A percentile compares a stretch with the other conserved stretches of the same genome.
These are phyloP conservation scores for Globisporangium yorkense DNA, from an alignment of 352 stramenopile genomes.

Conservation along the genomic window DNA sequence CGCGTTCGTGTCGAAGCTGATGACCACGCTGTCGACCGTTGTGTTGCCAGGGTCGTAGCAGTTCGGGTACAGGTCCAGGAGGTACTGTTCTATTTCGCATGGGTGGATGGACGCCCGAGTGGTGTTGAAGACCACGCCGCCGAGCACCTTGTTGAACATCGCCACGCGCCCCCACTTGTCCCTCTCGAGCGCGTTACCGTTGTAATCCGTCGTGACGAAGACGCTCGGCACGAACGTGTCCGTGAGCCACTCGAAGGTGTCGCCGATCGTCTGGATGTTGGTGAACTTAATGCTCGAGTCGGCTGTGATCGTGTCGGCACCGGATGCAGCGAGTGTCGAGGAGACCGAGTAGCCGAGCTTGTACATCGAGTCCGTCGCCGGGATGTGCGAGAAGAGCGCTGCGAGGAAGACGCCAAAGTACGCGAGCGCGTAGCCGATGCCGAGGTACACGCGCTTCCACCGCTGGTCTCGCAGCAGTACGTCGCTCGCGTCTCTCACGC, in stretches of 20 bases:
- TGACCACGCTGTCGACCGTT: slow-evolving; percentile 18
- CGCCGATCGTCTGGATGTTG: slow-evolving; percentile 29
- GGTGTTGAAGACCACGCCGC: slow-evolving; percentile 28
- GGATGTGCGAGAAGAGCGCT: slow-evolving; percentile 44
- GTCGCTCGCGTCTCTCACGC: slow-evolving; percentile 19
- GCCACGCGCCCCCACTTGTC: slow-evolving; percentile 23
- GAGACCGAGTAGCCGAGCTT: slow-evolving; percentile 27
- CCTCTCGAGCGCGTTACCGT: slow-evolving; percentile 22
- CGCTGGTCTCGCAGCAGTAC: slow-evolving; percentile 34
- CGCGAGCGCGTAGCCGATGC: slow-evolving; percentile 26
- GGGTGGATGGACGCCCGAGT: slow-evolving; percentile 12
- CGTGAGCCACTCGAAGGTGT: slow-evolving; percentile 43
- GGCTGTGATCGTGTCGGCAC: slow-evolving; percentile 35
- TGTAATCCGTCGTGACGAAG: slow-evolving; percentile 51
- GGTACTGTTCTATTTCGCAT: slow-evolving; percentile 25
- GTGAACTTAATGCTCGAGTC: slow-evolving; percentile 41
- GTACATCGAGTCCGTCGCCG: slow-evolving; percentile 23
- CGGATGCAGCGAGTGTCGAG: slow-evolving; percentile 27
- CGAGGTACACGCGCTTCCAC: slow-evolving; percentile 22
- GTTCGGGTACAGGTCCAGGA: slow-evolving; percentile 31
- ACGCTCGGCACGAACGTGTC: slow-evolving; percentile 32
- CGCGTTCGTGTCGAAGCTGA: slow-evolving; percentile 41
- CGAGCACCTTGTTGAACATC: slow-evolving; percentile 31
- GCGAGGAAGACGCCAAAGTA: slow-evolving; percentile 37
- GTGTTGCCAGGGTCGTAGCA: slow-evolving; percentile 34